These are phyloP conservation scores for Penicillium paradoxum DNA, from an alignment of 495 filamentous ascomycete genomes.

Conservation along the genomic window DNA sequence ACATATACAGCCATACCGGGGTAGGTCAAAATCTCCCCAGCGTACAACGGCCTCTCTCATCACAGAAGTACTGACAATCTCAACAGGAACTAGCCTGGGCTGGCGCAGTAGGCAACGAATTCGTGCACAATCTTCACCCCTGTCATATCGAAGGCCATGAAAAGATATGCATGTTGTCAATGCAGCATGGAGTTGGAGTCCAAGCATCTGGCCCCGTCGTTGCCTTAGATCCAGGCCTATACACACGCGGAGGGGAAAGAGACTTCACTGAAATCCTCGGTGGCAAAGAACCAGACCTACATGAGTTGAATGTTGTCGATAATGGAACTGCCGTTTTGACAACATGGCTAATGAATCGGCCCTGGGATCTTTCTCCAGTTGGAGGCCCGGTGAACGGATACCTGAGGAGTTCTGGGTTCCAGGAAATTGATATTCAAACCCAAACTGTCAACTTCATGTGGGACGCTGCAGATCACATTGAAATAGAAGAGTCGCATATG, in stretches of 20 bases:
- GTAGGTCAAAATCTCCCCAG: neutral
- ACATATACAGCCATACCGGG: neutral
- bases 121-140: neutral
- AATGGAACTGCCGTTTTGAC: neutral
- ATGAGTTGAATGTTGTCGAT: neutral
- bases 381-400: neutral
- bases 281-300: neutral
- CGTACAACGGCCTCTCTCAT: neutral
- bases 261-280: neutral
- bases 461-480: neutral
- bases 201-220: neutral
- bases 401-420: neutral
- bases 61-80: neutral
- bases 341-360: neutral
- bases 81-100: constrained; percentile 1
- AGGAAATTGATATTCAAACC: neutral
- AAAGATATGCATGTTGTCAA: neutral
- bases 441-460: neutral
- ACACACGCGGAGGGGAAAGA: neutral
- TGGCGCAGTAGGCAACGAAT: neutral
- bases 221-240: neutral
- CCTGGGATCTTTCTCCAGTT: neutral
- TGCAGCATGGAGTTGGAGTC: neutral
- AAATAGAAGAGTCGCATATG: neutral
- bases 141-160: neutral